These are phyloP conservation scores for Leccinum ochraceum DNA, from an alignment of 768 basidiomycete genomes.

Conservation along the genomic window DNA sequence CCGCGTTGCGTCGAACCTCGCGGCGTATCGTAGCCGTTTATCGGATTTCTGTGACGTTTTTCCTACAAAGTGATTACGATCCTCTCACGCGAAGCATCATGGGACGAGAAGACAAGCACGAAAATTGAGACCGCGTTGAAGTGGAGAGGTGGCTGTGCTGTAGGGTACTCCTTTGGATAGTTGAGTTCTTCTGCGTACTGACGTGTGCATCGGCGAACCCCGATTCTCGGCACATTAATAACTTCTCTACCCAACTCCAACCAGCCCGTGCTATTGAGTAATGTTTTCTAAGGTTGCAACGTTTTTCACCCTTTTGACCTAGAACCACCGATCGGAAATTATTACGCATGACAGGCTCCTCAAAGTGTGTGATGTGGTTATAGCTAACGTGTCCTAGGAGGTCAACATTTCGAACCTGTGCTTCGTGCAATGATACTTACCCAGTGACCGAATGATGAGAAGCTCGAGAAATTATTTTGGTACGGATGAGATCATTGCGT, in stretches of 20 bases:
- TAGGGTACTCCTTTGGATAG: neutral
- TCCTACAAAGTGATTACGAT: neutral
- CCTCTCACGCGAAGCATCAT: constrained; percentile 7
- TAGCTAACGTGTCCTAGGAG: no score
- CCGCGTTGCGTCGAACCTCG: neutral
- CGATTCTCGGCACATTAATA: neutral
- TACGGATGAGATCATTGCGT: neutral
- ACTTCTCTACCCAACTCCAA: neutral
- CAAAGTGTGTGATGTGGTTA: no score
- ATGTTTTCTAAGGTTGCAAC: neutral
- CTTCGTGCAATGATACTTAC: neutral
- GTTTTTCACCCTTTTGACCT: neutral
- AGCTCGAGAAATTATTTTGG: neutral
- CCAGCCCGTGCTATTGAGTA: neutral
- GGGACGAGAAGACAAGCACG: neutral
- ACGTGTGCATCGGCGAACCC: no score
- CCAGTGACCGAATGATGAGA: neutral
- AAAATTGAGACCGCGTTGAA: neutral
- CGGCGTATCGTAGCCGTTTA: constrained; percentile 3
- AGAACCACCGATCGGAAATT: neutral
- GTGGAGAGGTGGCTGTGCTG: constrained; percentile 1
- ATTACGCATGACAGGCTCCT: neutral
- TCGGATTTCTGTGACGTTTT: neutral
- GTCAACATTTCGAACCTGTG: neutral
- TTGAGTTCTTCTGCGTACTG: neutral